Conservation (phyloP, 139 green algal species). For the Yamagishiella unicocca region DNA sequence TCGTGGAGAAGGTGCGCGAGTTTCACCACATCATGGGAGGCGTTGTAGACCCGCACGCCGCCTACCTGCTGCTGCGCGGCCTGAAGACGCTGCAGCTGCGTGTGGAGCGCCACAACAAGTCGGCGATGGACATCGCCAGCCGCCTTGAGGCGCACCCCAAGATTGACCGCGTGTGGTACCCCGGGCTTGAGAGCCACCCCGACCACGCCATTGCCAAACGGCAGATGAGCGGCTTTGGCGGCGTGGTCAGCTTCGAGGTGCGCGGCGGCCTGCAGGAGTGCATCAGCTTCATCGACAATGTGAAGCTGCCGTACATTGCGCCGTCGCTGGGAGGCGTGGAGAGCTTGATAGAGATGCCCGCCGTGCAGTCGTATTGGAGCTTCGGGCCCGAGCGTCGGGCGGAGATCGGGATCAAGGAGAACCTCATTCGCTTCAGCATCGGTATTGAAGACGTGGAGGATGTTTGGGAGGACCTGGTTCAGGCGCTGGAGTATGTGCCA, state of each 20-base stretch:
- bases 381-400: slow-evolving; percentile 88
- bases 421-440: slow-evolving; percentile 94
- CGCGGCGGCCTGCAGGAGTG: slow-evolving; percentile 44
- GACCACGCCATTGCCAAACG: slow-evolving; percentile 94
- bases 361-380: slow-evolving; percentile 91
- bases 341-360: slow-evolving; percentile 98
- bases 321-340: slow-evolving; percentile 98
- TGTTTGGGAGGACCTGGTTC: slow-evolving; percentile 94
- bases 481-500: slow-evolving; percentile 88
- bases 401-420: slow-evolving; percentile 97
- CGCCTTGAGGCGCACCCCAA: slow-evolving; percentile 92
- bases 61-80: slow-evolving; percentile 96
- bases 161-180: slow-evolving; percentile 82
- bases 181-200: slow-evolving; percentile 90
- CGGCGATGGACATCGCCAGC: slow-evolving; percentile 58
- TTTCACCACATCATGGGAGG: slow-evolving; percentile 99
- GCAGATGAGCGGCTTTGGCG: slow-evolving; percentile 97
- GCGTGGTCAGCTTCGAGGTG: slow-evolving; percentile 87
- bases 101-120: slow-evolving; percentile 87
- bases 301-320: slow-evolving; percentile 97
- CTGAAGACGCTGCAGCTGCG: slow-evolving; percentile 98
- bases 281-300: slow-evolving; percentile 89
- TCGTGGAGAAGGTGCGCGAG: slow-evolving; percentile 85
- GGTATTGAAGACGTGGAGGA: slow-evolving; percentile 96
- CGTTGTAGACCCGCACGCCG: slow-evolving; percentile 96